Evolutionary conservation across 1,139 yeast species (phyloP), one percentile per base, ranked within the genome.

Genomic region (Meyerozyma smithsonii): DNA sequence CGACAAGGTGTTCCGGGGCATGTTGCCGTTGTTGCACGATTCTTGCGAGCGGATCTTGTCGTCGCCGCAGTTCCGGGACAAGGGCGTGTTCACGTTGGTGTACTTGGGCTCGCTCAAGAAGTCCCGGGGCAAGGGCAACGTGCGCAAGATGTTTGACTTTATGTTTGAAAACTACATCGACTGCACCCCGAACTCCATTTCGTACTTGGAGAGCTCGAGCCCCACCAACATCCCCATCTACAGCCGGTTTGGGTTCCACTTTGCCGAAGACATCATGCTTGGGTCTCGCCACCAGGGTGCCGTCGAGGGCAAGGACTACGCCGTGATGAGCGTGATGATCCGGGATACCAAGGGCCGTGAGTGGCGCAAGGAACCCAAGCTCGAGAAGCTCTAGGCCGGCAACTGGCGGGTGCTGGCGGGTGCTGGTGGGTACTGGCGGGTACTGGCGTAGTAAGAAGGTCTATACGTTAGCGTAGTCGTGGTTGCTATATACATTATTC

Each of bases 71-170:
- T 68, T 71, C 41, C 48, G 58, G 43, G 63, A 61, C 36, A 70
- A 69, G 41, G 66, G 69, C 33, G 55, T 69, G 6, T 81, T 70
- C 62, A 79, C 84, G 14, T 67, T 81, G 51, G 84, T 81, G 28
- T 81, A 81, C 51, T 59, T 81, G 36, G 87, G 85, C 2, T 74
- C 83, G 6, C 62, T 74, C 8, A 71, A 69, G n/a, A 52, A 59
- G 17, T 84, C 84, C 8, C 66, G 84, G 50, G 87, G 87, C 28
- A 80, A 80, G 55, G 87, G 87, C 7, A 79, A 81, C 54, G 79
- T 72, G n/a, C 58, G 86, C 36, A 67, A 67, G 38, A 64, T 79
- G 52, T 73, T 81, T 47, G 76, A 77, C n/a, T 72, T 65, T 50
- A 74, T 78, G 72, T 78, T 77, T 46, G 56, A 63, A 21, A 63